phyloP scores from a whole-genome alignment of 2,329 filamentous ascomycete genomes.

The Fusarium sp. region DNA sequence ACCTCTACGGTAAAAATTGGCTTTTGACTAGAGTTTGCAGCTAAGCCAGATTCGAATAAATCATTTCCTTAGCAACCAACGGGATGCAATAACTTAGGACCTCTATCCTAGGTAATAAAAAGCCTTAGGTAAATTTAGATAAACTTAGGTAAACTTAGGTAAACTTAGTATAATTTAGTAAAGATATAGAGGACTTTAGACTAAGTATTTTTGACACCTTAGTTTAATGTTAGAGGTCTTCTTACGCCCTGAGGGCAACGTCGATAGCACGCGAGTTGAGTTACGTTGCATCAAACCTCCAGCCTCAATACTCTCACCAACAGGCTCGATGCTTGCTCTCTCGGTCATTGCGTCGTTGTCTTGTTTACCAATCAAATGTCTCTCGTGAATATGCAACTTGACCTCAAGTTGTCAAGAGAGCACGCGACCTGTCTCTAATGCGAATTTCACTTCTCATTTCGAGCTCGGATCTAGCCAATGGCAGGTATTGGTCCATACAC shows the following conservation, averaged over 20 bases:
- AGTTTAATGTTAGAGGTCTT: too few species aligned
- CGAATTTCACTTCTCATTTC: background rate
- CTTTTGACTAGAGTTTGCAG: conserved; percentile 10
- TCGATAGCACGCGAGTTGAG: background rate
- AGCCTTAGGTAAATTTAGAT: too few species aligned
- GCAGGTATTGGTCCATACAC: background rate
- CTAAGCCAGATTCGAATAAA: conserved; percentile 24
- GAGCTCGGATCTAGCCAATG: background rate
- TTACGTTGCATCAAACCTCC: background rate
- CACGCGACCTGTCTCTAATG: conserved; percentile 21
- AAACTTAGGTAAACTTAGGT: too few species aligned
- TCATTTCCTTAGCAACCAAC: conserved; percentile 15
- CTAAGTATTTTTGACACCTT: too few species aligned
- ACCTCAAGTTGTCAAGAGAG: background rate
- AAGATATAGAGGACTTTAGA: too few species aligned
- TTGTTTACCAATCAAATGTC: background rate
- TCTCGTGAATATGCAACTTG: background rate
- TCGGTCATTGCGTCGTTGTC: background rate
- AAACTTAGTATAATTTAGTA: too few species aligned
- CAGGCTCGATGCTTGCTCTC: conserved; percentile 3
- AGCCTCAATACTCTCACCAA: background rate
- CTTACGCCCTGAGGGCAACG: background rate
- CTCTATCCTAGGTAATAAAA: too few species aligned
- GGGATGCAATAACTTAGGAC: too few species aligned
- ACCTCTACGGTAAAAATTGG: background rate